Base-by-base conservation (phyloP, 345 rosid genomes). In the Arabis hirsuta region DNA sequence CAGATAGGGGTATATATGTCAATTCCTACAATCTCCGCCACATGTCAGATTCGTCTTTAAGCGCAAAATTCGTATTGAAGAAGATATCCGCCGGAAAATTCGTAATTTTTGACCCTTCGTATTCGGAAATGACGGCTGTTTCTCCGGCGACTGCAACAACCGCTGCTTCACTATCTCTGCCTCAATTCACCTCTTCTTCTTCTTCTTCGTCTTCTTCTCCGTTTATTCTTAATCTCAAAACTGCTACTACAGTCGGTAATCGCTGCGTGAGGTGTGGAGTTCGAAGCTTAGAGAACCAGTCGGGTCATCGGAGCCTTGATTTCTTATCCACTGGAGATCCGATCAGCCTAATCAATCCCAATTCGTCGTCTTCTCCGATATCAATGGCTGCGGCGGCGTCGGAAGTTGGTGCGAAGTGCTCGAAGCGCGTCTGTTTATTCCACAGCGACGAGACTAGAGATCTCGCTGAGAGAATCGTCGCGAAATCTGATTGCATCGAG, bases 401-500 rank as follows among this genome's bases (percentile, higher is more conserved):
- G 4, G 85, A 76, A 34, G 79, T 92, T 3, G 82, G 81, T 12
- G 26, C 86, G n/a, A 84, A 85, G 64, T 61, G 68, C 55, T 76
- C 78, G 42, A 90, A 90, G 76, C 84, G 82, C 42, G 88, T 91
- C 29, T 86, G 84, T 47, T 95, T 94, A 54, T 94, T 91, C 77
- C 81, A 83, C 81, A 86, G 90, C 67, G 82, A 77, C 46, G 98
- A 94, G 81, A 91, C 88, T 29, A 80, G 70, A 76, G 79, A 84
- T n/a, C 90, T 94, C 29, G 98, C 98, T 5, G 84, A 89, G 88
- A 80, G 90, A 69, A 71, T 91, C 44, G 92, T 95, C 12, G 71
- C 84, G 0, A 72, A 81, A 55, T 91, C 95, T 7, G 98, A 94
- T 73, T 78, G 87, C 47, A 91, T 94, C 14, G 97, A 94, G 82